Evolutionary conservation across 805 yeast species (phyloP), one percentile per base, ranked within the genome.

Genomic region (Kazachstania taianensis): DNA sequence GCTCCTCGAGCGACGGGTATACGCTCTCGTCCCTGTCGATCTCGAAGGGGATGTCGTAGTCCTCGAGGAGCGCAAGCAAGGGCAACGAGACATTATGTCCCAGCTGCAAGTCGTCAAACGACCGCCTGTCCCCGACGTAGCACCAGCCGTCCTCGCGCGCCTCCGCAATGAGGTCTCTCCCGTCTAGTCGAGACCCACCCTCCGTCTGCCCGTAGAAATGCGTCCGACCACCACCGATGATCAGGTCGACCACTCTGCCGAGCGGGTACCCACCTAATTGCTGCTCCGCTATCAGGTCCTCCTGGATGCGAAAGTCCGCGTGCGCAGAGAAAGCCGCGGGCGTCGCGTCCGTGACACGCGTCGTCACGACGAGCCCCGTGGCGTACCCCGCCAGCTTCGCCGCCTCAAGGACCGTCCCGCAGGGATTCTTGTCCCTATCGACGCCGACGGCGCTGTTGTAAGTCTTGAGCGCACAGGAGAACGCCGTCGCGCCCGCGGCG

Each of bases 401-500:
- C 1, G 94, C 94, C 60, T 87, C 97, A 45, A 87, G 63, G 28
- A 87, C 61, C 2, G 95, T 84, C 5, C 94, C 96, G 53, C 94
- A 81, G 5, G 96, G 94, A n/a, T 51, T 46, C 32, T 69, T 65
- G 22, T 66, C 60, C 1, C 84, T 74, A 41, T 71, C 70, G 12
- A 87, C 94, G n/a, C 85, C 94, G 55, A 87, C 81, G 9, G 94
- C 96, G 12, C 94, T 92, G 55, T 87, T 87, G 61, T 83, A 85
- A 5, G 86, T 65, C 63, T 87, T 87, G 48, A 75, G 52, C 5
- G 77, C 89, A 58, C 95, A 84, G 0, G 94, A 69, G 51, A 86
- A 87, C 1, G 94, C 96, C 10, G 95, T 85, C 12, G 96, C 97
- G 12, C 96, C 96, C 2, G 97, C 97, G 8, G 97, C 97, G 20